Evolutionary conservation across 768 basidiomycete species (phyloP), one percentile per base, ranked within the genome.

Genomic region (Kwoniella shandongensis): DNA sequence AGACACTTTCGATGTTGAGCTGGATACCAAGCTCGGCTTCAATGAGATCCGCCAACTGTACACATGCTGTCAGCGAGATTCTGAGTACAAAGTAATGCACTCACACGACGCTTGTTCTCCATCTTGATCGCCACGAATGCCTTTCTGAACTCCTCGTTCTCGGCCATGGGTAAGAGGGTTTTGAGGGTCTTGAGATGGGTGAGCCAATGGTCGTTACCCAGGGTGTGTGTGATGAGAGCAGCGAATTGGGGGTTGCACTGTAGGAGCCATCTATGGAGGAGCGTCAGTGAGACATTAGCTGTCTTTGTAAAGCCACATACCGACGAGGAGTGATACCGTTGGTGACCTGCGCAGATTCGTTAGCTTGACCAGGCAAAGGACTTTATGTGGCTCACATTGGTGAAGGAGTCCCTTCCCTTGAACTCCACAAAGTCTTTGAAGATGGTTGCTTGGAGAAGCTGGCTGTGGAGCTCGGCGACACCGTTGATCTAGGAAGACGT

Each of bases 401-500:
- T 69, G 42, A 69, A 60, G 61, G 78, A 92, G 86, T 87, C 87
- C 59, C 84, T 73, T 2, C 94, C 94, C 69, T 86, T 88, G 76
- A 88, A 89, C 29, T 96, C 91, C 44, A 96, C 93, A 72, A 94
- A 94, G 78, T 96, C 92, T 38, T 70, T 70, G 77, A 79, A 78
- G 63, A 80, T 72, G 29, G 76, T 73, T 20, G 86, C 85, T 76
- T 81, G 82, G 50, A 98, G 88, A 41, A 98, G 83, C 51, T 91
- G 87, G 57, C 86, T 88, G 80, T 98, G 96, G 25, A 98, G 81
- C 83, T 92, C 94, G 10, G 96, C 94, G 13, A 98, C 96, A 70
- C 96, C 94, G 67, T 99, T 99, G 69, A 71, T 63, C 51, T 38
- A 18, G 2, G 7, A n/a, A 22, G 45, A 44, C 46, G 40, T 46